phyloP scores from a whole-genome alignment of 768 basidiomycete genomes.

The Mycena pura region DNA sequence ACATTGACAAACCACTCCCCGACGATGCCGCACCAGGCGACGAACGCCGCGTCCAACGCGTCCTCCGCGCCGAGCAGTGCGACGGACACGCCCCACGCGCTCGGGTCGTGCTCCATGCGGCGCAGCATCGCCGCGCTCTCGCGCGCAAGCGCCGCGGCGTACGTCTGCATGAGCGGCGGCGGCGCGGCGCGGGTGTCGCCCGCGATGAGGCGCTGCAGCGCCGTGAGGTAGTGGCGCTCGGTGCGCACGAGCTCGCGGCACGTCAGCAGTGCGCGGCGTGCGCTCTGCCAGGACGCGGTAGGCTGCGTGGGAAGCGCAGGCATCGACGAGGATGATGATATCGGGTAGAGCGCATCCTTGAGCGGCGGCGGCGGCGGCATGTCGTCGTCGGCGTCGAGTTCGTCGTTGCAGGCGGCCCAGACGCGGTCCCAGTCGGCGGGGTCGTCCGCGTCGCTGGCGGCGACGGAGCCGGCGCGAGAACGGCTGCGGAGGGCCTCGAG shows the following conservation, averaged over 20 bases:
- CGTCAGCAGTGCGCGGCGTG: slow-evolving; percentile 34
- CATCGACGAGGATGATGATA: slow-evolving; percentile 8
- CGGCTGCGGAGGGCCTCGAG: slow-evolving; percentile 36
- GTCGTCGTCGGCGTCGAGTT: slow-evolving; percentile 11
- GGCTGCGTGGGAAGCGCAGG: slow-evolving; percentile 7
- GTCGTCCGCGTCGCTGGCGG: background rate
- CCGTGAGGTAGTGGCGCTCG: slow-evolving; percentile 49
- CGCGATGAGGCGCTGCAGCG: slow-evolving; percentile 40
- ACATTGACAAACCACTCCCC: slow-evolving; percentile 22
- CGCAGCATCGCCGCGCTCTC: slow-evolving; percentile 59
- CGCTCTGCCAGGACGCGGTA: slow-evolving; percentile 30
- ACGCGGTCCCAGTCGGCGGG: slow-evolving; percentile 20
- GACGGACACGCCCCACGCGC: slow-evolving; percentile 66
- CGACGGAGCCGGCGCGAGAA: slow-evolving; percentile 7
- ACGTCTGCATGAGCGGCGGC: slow-evolving; percentile 57
- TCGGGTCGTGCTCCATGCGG: slow-evolving; percentile 63
- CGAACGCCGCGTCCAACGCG: slow-evolving; percentile 60
- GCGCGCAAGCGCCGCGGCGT: slow-evolving; percentile 56
- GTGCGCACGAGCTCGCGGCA: slow-evolving; percentile 43
- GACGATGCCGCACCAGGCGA: slow-evolving; percentile 65
- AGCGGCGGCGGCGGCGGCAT: slow-evolving; percentile 17
- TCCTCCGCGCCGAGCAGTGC: slow-evolving; percentile 63
- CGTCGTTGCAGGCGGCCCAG: slow-evolving; percentile 23
- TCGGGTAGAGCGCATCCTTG: background rate
- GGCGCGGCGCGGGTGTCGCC: slow-evolving; percentile 51